These are phyloP conservation scores for Alternaria longipes DNA, from an alignment of 2,329 filamentous ascomycete genomes.

Conservation along the genomic window DNA sequence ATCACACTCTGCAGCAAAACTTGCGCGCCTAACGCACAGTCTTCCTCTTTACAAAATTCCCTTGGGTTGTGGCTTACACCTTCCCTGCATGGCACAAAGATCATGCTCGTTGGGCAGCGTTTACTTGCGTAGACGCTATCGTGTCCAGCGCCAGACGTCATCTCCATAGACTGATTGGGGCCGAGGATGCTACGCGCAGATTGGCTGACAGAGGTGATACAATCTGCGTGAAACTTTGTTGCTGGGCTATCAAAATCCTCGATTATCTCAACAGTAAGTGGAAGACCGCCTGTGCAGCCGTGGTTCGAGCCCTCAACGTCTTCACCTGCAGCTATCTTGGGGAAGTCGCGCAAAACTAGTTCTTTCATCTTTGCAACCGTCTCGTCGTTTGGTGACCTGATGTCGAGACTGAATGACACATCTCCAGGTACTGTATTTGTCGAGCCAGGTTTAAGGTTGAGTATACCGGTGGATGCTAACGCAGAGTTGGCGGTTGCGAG, in stretches of 20 bases:
- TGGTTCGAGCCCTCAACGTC: constrained; percentile 60
- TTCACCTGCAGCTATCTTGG: constrained; percentile 66
- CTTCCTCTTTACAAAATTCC: constrained; percentile 57
- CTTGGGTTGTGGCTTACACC: constrained; percentile 59
- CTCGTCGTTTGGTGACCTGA: constrained; percentile 67
- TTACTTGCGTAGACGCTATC: constrained; percentile 61
- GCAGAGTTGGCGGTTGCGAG: constrained; percentile 68
- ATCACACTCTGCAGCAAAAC: constrained; percentile 61
- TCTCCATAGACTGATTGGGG: constrained; percentile 57
- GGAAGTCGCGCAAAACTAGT: constrained; percentile 66
- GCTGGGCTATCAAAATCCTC: constrained; percentile 68
- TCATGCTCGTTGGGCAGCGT: constrained; percentile 59
- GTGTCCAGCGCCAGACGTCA: constrained; percentile 72
- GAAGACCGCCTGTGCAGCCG: constrained; percentile 58
- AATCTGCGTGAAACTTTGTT: constrained; percentile 71
- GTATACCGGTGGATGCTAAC: constrained; percentile 74
- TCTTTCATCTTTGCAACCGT: constrained; percentile 67
- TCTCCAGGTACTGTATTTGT: constrained; percentile 77
- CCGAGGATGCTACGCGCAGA: constrained; percentile 69
- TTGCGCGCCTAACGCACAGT: constrained; percentile 59
- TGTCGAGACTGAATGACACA: constrained; percentile 74
- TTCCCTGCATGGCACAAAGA: constrained; percentile 59
- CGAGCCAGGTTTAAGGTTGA: constrained; percentile 71
- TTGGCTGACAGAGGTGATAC: constrained; percentile 70
- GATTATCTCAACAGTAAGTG: constrained; percentile 65